Evolutionary conservation across 768 basidiomycete species (phyloP).

Genomic region (Russula ochroleuca): DNA sequence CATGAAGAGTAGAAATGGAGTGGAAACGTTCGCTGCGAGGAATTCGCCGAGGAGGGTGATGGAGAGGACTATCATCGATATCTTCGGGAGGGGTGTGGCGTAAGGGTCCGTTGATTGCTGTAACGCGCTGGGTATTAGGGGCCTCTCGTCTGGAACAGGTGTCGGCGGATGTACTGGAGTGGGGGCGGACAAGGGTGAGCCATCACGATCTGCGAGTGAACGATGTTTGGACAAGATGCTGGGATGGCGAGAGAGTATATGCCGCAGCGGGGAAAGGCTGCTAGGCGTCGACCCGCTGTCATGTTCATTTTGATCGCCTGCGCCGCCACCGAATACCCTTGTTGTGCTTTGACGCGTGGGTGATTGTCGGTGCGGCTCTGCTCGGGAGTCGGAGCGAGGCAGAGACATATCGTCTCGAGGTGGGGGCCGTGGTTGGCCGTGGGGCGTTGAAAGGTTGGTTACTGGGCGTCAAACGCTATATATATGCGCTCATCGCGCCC

Average conservation of each 20-base stretch:
- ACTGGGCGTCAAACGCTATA: not conserved
- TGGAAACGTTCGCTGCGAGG: constrained; percentile 86
- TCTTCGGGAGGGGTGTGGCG: constrained; percentile 73
- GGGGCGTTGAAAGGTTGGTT: not conserved
- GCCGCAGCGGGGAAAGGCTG: constrained; percentile 18
- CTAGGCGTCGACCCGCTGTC: not conserved
- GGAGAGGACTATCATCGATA: constrained; percentile 90
- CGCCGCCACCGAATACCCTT: constrained; percentile 19
- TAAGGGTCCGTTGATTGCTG: constrained; percentile 57
- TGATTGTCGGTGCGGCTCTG: constrained; percentile 9
- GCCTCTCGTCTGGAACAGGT: constrained; percentile 33
- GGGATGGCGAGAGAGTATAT: constrained; percentile 20
- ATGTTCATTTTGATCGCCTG: constrained; percentile 8
- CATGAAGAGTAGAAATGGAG: constrained; percentile 93
- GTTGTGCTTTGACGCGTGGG: constrained; percentile 2
- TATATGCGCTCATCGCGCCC: not conserved
- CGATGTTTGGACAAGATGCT: constrained; percentile 21
- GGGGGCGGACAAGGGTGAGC: not conserved
- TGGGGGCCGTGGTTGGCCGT: too few relatives aligned
- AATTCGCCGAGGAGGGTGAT: constrained; percentile 96
- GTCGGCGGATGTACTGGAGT: not conserved
- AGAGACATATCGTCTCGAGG: constrained; percentile 7
- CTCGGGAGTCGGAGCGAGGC: constrained; percentile 11
- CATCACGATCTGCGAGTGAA: constrained; percentile 15
- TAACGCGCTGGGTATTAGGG: constrained; percentile 75